These are phyloP conservation scores for Pyrrhoderma lamaoense DNA, from an alignment of 1,284 basidiomycete genomes.

Conservation along the genomic window DNA sequence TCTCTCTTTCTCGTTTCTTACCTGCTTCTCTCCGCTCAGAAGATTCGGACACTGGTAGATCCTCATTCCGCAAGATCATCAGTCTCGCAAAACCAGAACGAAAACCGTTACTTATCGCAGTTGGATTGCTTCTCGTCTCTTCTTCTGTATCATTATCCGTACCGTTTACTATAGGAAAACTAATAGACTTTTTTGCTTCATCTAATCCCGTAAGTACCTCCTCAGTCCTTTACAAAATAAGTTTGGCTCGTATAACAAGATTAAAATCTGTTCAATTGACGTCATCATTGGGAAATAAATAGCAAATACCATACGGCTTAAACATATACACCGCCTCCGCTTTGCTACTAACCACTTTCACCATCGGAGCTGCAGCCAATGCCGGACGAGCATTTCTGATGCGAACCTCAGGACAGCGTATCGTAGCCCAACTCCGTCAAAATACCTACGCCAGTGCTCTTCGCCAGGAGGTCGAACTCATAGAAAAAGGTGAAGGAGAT, in stretches of 20 bases:
- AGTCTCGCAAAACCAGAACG: constrained; percentile 74
- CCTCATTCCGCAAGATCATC: constrained; percentile 69
- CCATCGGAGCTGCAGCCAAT: constrained; percentile 82
- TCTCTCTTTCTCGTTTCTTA: constrained; percentile 23
- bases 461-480: constrained; percentile 86
- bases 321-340: constrained; percentile 77
- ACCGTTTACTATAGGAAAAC: constrained; percentile 83
- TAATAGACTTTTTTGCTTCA: constrained; percentile 87
- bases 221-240: not conserved
- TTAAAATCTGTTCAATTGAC: constrained; percentile 9
- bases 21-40: constrained; percentile 17
- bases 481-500: constrained; percentile 91
- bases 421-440: constrained; percentile 84
- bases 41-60: constrained; percentile 25
- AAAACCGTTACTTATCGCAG: constrained; percentile 63
- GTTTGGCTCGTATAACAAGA: no score
- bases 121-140: constrained; percentile 61
- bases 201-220: constrained; percentile 50
- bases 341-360: constrained; percentile 74
- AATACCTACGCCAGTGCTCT: constrained; percentile 77
- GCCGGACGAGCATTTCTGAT: constrained; percentile 85
- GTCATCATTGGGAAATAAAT: no score
- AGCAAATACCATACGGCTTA: constrained; percentile 74
- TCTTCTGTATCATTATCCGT: constrained; percentile 84
- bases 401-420: constrained; percentile 84